Percentiles rank a stretch among this genome's conserved stretches.
Conservation (phyloP, 2,329 filamentous ascomycete genomes). For the Botrytis medusae region DNA sequence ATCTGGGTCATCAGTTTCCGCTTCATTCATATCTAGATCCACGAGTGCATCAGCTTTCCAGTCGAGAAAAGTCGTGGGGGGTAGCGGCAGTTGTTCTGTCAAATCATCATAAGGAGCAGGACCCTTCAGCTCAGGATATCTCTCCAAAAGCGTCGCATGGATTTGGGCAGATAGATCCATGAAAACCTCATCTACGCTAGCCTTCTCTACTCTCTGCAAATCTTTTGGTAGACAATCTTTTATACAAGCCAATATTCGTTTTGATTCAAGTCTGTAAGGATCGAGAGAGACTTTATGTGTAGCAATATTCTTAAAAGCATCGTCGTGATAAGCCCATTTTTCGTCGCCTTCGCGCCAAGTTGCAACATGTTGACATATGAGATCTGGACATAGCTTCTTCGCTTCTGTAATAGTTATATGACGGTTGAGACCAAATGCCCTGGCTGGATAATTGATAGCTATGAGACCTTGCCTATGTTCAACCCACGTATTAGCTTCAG, state of each 20-base stretch:
- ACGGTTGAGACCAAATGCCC: conserved; percentile 74
- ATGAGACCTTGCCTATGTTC: conserved; percentile 77
- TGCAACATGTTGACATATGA: conserved; percentile 88
- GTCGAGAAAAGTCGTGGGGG: conserved; percentile 71
- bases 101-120: conserved; percentile 73
- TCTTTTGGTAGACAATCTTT: conserved; percentile 68
- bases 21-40: conserved; percentile 69
- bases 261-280: conserved; percentile 82
- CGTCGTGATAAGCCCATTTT: conserved; percentile 86
- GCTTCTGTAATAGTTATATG: conserved; percentile 81
- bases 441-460: conserved; percentile 92
- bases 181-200: conserved; percentile 93
- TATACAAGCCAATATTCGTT: conserved; percentile 76
- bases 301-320: conserved; percentile 74
- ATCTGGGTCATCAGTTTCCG: conserved; percentile 79
- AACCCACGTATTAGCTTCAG: conserved; percentile 19
- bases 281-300: conserved; percentile 94
- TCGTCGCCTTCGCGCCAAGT: conserved; percentile 92
- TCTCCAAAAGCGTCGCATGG: conserved; percentile 69
- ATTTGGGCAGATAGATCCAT: conserved; percentile 86
- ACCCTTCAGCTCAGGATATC: conserved; percentile 70
- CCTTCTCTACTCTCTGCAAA: conserved; percentile 81
- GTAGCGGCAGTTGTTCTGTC: conserved; percentile 68
- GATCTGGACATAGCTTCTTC: conserved; percentile 77
- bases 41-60: conserved; percentile 83